Base-by-base conservation (phyloP, 805 yeast genomes). In the Candida germanica region DNA sequence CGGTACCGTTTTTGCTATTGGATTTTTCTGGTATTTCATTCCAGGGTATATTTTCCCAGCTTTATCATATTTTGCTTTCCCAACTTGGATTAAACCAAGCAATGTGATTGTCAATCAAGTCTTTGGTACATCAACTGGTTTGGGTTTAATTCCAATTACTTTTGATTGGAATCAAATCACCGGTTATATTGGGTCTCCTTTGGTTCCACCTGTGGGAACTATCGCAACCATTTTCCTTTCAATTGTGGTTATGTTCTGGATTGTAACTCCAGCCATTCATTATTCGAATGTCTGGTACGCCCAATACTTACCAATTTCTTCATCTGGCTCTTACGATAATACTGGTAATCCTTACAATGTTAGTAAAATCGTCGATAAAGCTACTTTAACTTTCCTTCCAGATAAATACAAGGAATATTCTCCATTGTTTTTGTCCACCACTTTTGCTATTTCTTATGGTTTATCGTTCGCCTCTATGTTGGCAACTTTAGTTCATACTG, bases 41-140 rank as follows among this genome's bases (percentile, higher is more conserved):
- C 86, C 86, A 11, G 80, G 74, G 28, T 79, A 63, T 51, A 58
- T 82, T 26, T 75, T 77, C 57, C 69, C 69, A 20, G 83, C 76
- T 11, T 59, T 83, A 41, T 72, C 83, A 2, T 64, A 67, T 45
- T 79, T 83, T 49, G 73, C 80, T 4, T 79, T 81, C 69, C 73
- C 79, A 27, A 67, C 81, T 14, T 82, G 88, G 87, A 78, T 79
- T 31, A 67, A 53, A n/a, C 76, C 77, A n/a, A 56, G 76, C 28
- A 77, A 77, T 51, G 73, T 73, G 35, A 68, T 70, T n/a, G 69
- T 81, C 14, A 80, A 78, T 47, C 83, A 77, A 49, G 61, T 83
- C 12, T 81, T 82, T 46, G 91, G 91, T 32, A 64, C 74, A 5
- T 43, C 59, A 7, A 59, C 75, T 11, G 89, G 89, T 10, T 59